phyloP scores from a whole-genome alignment of 148 eudicot species.

The Cornus kousa region DNA sequence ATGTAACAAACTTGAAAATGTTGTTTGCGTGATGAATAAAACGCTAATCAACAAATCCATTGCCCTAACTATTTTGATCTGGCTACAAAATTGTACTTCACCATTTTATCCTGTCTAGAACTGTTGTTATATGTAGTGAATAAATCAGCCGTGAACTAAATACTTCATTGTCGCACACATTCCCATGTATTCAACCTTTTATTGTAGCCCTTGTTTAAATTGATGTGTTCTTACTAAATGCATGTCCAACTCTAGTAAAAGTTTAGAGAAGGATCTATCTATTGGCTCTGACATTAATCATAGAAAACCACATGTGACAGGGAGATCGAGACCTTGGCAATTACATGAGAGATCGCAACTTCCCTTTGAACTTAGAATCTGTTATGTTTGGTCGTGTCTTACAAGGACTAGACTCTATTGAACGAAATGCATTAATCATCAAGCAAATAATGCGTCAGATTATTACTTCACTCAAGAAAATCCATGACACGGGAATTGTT shows the following conservation, averaged over 20 bases:
- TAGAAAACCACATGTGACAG: slow-evolving; percentile 29
- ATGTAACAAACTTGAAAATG: too few species aligned
- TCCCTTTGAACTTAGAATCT: slow-evolving; percentile 79
- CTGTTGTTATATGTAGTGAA: too few species aligned
- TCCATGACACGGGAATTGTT: slow-evolving; percentile 85
- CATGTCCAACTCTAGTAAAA: not conserved
- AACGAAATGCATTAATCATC: slow-evolving; percentile 78
- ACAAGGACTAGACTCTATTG: slow-evolving; percentile 62
- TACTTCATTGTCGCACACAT: too few species aligned
- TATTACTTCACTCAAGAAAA: slow-evolving; percentile 80
- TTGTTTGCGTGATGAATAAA: too few species aligned
- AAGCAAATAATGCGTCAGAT: slow-evolving; percentile 97
- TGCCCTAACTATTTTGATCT: too few species aligned
- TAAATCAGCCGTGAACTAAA: too few species aligned
- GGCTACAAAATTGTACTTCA: too few species aligned
- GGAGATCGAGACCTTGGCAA: slow-evolving; percentile 90
- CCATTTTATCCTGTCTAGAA: too few species aligned
- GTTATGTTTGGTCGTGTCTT: slow-evolving; percentile 86
- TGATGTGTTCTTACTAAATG: not conserved
- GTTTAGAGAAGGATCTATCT: not conserved
- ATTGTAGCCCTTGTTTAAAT: not conserved
- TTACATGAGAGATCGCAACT: slow-evolving; percentile 76
- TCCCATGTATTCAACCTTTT: too few species aligned
- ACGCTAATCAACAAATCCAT: too few species aligned
- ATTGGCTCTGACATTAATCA: not conserved